Evolutionary conservation across 257 asterid genomes (phyloP), one percentile per base, ranked within the genome.

Genomic region (Salvia splendens): DNA sequence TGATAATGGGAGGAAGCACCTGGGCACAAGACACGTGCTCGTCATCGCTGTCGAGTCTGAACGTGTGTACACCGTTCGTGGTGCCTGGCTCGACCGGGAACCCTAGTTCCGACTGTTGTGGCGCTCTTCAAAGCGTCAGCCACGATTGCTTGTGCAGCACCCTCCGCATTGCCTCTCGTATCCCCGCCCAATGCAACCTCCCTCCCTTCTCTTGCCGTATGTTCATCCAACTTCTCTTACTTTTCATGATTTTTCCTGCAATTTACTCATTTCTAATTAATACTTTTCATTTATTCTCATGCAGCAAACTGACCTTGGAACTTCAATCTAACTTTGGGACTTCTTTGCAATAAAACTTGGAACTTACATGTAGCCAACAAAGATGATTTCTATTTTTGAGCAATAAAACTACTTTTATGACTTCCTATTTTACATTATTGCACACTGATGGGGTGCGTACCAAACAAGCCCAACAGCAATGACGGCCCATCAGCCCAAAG

Each of bases 121-220:
- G 73, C 0, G 88, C 88, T 12, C 75, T 85, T 2, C 86, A 77
- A 62, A 52, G 80, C 0, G 61, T 80, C 7, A 78, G 79, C 51
- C 86, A 73, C 20, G 82, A 77, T 49, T 85, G 88, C 72, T 2
- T 80, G 67, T 81, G 86, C 69, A 75, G 52, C 81, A 78, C 81
- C 2, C 40, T 81, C 35, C 68, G 83, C 55, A 70, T 78, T 14
- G 77, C 83, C 6, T 67, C 86, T 5, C 86, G 73, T 3, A 71
- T 81, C 43, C 83, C 86, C 2, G 43, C 75, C 2, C 79, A 72
- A 64, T 81, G 86, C 86, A 81, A 78, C 73, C 83, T 81, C 49
- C 76, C 86, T 58, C 73, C 81, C 8, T 73, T 78, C 72, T 35
- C 70, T 42, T 81, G 86, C n/a, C 59, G 81, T 49, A 71, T 12